phyloP scores from a whole-genome alignment of 108 stramenopile species.

The Poteriospumella lacustris region DNA sequence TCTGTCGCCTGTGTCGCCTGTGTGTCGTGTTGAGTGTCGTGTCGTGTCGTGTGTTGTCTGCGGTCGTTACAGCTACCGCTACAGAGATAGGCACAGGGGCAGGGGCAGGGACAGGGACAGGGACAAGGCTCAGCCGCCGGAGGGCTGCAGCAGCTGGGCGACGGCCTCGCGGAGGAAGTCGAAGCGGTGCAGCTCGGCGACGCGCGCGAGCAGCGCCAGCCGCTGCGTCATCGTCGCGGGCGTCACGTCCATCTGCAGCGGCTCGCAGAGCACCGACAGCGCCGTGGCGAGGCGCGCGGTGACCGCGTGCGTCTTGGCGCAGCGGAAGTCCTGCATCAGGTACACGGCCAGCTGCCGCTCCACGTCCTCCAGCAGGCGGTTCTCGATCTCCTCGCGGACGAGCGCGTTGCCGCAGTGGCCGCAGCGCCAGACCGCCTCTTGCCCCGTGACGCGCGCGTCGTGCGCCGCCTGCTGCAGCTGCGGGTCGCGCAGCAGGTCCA shows the following conservation, averaged over 20 bases:
- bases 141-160: too few species aligned
- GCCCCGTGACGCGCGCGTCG: background rate
- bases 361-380: conserved; percentile 67
- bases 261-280: background rate
- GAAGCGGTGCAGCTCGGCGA: too few species aligned
- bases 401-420: conserved; percentile 74
- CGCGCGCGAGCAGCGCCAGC: too few species aligned
- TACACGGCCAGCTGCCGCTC: conserved; percentile 68
- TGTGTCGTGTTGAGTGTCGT: too few species aligned
- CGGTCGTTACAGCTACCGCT: too few species aligned
- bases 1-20: too few species aligned
- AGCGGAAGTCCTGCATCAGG: conserved; percentile 86
- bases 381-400: conserved; percentile 69
- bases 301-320: conserved; percentile 70
- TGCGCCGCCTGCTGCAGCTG: background rate
- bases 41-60: too few species aligned
- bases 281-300: conserved; percentile 33
- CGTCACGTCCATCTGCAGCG: background rate
- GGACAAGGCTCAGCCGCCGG: too few species aligned
- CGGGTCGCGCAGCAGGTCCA: background rate
- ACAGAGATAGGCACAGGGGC: too few species aligned
- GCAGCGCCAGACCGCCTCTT: conserved; percentile 73
- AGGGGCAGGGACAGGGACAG: too few species aligned
- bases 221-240: too few species aligned
- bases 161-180: too few species aligned